phyloP scores from a whole-genome alignment of 2,329 filamentous ascomycete genomes.

The Cadophora gregata region DNA sequence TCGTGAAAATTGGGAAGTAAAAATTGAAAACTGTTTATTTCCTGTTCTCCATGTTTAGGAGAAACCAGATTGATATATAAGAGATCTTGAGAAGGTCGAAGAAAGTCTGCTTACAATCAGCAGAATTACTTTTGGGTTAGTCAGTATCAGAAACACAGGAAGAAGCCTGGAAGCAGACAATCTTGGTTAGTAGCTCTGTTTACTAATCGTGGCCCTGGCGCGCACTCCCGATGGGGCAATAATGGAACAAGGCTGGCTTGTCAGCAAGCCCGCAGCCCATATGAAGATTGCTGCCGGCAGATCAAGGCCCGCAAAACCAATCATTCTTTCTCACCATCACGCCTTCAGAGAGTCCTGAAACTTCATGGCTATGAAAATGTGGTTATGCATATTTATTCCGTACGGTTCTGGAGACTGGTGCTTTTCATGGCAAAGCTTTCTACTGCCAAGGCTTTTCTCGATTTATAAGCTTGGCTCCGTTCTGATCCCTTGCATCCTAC shows the following conservation, averaged over 20 bases:
- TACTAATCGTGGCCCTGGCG: not conserved
- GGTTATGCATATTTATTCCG: not conserved
- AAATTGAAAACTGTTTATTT: not conserved
- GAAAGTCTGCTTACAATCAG: not conserved
- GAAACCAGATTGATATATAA: not conserved
- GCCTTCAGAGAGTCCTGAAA: not conserved
- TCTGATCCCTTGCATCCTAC: not conserved
- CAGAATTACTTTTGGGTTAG: not conserved
- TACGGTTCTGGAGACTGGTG: not conserved
- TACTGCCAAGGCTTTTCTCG: not conserved
- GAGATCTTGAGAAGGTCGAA: not conserved
- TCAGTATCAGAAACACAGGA: not conserved
- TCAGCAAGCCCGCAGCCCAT: slow-evolving; percentile 2
- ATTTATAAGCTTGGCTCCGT: not conserved
- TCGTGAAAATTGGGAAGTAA: not conserved
- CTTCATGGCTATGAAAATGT: not conserved
- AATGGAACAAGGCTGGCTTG: not conserved
- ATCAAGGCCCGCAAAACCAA: not conserved
- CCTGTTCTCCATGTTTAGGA: not conserved
- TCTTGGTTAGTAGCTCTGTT: not conserved
- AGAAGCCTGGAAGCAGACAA: not conserved
- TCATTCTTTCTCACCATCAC: not conserved
- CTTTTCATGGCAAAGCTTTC: not conserved
- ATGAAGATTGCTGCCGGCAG: not conserved
- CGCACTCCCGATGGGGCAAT: not conserved